Evolutionary conservation across 768 basidiomycete species (phyloP).

Genomic region (Rhodocollybia butyracea): DNA sequence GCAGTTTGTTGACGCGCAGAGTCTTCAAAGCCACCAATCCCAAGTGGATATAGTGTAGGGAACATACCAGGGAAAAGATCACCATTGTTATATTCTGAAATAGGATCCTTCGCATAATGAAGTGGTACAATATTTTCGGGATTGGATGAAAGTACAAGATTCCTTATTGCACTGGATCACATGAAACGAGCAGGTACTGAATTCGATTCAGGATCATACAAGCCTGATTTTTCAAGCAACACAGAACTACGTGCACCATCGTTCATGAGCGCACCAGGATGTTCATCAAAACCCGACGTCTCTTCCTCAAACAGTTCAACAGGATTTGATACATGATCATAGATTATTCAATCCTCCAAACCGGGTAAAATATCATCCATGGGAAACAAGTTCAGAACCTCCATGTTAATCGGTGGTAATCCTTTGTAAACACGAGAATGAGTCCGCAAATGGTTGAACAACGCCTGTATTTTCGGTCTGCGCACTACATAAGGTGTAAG

Average conservation of each 20-base stretch:
- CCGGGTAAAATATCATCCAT: neutral
- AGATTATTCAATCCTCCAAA: neutral
- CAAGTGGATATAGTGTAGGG: neutral
- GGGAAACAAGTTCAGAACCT: neutral
- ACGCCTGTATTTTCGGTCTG: neutral
- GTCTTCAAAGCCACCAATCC: conserved; percentile 10
- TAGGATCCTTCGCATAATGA: conserved; percentile 12
- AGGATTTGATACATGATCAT: neutral
- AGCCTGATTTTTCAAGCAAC: neutral
- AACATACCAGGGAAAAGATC: neutral
- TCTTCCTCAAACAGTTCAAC: neutral
- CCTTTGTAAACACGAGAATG: too few relatives aligned
- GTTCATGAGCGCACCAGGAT: neutral
- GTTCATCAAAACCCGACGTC: neutral
- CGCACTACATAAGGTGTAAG: neutral
- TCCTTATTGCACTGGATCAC: neutral
- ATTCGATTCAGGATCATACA: neutral
- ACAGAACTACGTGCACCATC: too few relatives aligned
- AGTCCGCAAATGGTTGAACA: too few relatives aligned
- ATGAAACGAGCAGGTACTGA: neutral
- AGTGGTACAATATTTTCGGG: neutral
- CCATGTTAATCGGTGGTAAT: too few relatives aligned
- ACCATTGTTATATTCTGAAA: neutral
- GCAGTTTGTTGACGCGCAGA: neutral
- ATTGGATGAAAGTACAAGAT: neutral